These are phyloP conservation scores for Castanopsis chinensis DNA, from an alignment of 306 rosid species.

Conservation along the genomic window DNA sequence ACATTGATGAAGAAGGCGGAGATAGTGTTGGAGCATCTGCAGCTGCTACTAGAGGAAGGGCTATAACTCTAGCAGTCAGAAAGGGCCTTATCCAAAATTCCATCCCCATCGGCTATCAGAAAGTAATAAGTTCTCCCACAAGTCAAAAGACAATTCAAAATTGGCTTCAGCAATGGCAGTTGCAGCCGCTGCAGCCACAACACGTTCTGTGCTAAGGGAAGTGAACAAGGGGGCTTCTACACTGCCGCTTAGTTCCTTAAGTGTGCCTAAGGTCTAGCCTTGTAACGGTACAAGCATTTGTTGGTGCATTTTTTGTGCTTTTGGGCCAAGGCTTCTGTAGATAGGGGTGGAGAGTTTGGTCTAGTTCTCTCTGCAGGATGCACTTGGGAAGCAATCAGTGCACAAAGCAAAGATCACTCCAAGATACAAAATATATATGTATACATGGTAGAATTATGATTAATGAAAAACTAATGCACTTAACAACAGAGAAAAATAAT, in stretches of 20 bases:
- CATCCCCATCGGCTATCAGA: slow-evolving; percentile 73
- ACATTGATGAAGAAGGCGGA: slow-evolving; percentile 67
- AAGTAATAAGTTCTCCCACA: slow-evolving; percentile 12
- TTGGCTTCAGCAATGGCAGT: slow-evolving; percentile 79
- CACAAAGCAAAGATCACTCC: too few relatives aligned
- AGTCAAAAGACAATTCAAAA: slow-evolving; percentile 36
- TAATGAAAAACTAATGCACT: too few relatives aligned
- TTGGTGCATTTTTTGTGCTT: too few relatives aligned
- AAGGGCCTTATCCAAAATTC: slow-evolving; percentile 81
- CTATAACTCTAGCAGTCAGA: slow-evolving; percentile 70
- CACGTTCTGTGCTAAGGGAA: slow-evolving; percentile 79
- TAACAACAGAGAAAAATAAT: too few relatives aligned
- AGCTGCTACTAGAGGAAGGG: slow-evolving; percentile 69
- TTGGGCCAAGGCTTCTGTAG: too few relatives aligned
- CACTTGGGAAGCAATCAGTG: not conserved
- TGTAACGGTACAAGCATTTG: slow-evolving; percentile 12
- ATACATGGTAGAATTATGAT: too few relatives aligned
- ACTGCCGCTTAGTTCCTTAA: slow-evolving; percentile 53
- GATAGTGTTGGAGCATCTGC: slow-evolving; percentile 46
- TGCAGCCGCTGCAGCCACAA: slow-evolving; percentile 75
- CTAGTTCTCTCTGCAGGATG: too few relatives aligned
- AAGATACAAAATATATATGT: too few relatives aligned
- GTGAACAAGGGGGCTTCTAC: slow-evolving; percentile 63
- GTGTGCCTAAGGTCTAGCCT: slow-evolving; percentile 69
- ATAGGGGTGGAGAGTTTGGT: too few relatives aligned